Base-by-base conservation (phyloP, 805 yeast genomes). In the Lachancea waltii region DNA sequence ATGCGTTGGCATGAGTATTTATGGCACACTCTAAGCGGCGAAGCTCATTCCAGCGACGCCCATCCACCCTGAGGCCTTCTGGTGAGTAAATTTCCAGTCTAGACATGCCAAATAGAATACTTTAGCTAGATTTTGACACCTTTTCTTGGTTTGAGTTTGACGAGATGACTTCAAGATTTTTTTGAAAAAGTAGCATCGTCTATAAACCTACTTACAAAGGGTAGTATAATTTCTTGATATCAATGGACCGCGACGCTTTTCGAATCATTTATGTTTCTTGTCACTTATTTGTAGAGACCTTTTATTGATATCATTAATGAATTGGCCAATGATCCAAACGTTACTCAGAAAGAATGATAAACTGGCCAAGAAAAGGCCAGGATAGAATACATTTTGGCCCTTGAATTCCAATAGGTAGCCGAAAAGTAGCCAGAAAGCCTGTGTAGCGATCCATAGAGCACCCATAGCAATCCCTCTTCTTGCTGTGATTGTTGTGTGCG, bases 41-140 rank as follows among this genome's bases (percentile, higher is more conserved):
- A 30, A 89, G 70, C 60, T 92, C 98, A 53, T 90, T 86, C 87
- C 92, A 87, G 45, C 98, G 72, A 51, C 98, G 77, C 2, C 98
- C 98, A 58, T 92, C 97, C 10, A 81, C 67, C 47, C 98, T 70
- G 33, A 92, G 70, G 4, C 98, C 98, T 62, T 92, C 97, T 5
- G 96, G 96, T 0, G 97, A 89, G 56, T 85, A 90, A 31, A 92
- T 62, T 67, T 92, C 98, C 50, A 78, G 62, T 39, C 84, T 69
- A 29, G 81, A 75, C 81, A 77, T 77, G 28, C n/a, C n/a, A n/a
- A n/a, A n/a, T n/a, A n/a, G n/a, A n/a, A n/a, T n/a, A n/a, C n/a
- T n/a, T n/a, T n/a, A n/a, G n/a, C n/a, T n/a, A n/a, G n/a, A n/a
- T n/a, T n/a, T n/a, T n/a, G n/a, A n/a, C n/a, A 24, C 19, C n/a